phyloP scores from a whole-genome alignment of 352 stramenopile genomes.

The Pythium angustatum region DNA sequence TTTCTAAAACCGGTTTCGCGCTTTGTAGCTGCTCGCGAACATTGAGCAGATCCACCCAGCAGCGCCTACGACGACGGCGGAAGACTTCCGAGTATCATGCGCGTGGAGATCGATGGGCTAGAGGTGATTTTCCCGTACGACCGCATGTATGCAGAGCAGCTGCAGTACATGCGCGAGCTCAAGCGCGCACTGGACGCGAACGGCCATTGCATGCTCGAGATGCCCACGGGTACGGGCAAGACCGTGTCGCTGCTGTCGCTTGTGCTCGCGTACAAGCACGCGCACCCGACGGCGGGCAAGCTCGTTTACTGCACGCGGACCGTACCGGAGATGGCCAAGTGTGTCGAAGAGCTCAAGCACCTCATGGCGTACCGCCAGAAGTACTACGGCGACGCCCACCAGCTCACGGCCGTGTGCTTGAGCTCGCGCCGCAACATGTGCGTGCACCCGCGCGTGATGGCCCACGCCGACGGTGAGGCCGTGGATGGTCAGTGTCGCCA shows the following conservation, averaged over 20 bases:
- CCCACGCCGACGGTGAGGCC: constrained; percentile 94
- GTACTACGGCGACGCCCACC: constrained; percentile 55
- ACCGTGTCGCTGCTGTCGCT: constrained; percentile 97
- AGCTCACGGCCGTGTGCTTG: constrained; percentile 88
- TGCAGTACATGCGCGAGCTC: constrained; percentile 99
- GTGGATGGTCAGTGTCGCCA: constrained; percentile 96
- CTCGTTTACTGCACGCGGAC: constrained; percentile 99
- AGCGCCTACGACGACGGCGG: no score
- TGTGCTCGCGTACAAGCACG: constrained; percentile 94
- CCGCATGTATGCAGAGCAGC: constrained; percentile 98
- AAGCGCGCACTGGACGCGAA: constrained; percentile 97
- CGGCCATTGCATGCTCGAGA: constrained; percentile 97
- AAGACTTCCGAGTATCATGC: constrained; percentile 84
- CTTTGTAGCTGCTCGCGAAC: no score
- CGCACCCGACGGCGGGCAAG: constrained; percentile 95
- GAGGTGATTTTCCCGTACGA: constrained; percentile 98
- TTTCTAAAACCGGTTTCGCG: no score
- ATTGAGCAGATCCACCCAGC: no score
- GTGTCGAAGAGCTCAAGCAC: constrained; percentile 97
- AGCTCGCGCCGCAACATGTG: constrained; percentile 98
- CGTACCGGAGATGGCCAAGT: constrained; percentile 99
- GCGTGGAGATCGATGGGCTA: constrained; percentile 95
- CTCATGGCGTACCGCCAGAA: constrained; percentile 86
- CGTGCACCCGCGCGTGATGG: constrained; percentile 95
- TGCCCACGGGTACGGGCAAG: constrained; percentile 99